Conservation (phyloP, 305 asterid species). For the Ilex paraguariensis region DNA sequence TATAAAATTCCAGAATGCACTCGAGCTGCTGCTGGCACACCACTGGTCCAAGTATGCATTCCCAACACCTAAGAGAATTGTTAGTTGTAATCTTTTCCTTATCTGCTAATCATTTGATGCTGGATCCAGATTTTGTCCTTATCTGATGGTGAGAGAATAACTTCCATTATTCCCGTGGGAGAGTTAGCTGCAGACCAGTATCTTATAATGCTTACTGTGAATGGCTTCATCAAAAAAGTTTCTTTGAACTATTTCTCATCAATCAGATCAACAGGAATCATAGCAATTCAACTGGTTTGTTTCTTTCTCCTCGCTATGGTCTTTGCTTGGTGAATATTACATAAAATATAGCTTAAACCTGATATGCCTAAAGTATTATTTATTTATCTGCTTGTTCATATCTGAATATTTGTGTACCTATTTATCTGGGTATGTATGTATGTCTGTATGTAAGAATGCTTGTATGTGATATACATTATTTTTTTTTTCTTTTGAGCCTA, state of each 20-base stretch:
- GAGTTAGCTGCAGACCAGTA: slow-evolving; percentile 86
- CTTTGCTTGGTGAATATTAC: too few relatives aligned
- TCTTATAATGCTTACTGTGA: slow-evolving; percentile 89
- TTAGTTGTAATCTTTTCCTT: background rate
- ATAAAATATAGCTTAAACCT: too few relatives aligned
- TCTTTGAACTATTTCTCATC: slow-evolving; percentile 86
- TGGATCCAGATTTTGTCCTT: slow-evolving; percentile 73
- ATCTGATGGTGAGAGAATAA: slow-evolving; percentile 95
- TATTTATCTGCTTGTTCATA: too few relatives aligned
- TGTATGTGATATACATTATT: too few relatives aligned
- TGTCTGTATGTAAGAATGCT: too few relatives aligned
- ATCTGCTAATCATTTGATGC: background rate
- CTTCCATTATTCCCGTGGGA: slow-evolving; percentile 94
- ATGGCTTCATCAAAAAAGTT: slow-evolving; percentile 92
- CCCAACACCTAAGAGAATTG: background rate
- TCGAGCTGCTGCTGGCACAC: slow-evolving; percentile 94
- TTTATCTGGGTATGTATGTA: too few relatives aligned
- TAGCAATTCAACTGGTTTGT: slow-evolving; percentile 94
- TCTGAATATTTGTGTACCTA: too few relatives aligned
- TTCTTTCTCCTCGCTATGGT: slow-evolving; percentile 10
- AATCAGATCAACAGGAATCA: slow-evolving; percentile 94
- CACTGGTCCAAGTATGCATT: slow-evolving; percentile 76
- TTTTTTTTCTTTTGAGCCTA: too few relatives aligned
- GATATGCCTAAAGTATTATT: too few relatives aligned
- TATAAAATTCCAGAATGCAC: slow-evolving; percentile 94